These are phyloP conservation scores for Triticum turgidum DNA, from an alignment of 176 grass and related monocot species.

Conservation along the genomic window DNA sequence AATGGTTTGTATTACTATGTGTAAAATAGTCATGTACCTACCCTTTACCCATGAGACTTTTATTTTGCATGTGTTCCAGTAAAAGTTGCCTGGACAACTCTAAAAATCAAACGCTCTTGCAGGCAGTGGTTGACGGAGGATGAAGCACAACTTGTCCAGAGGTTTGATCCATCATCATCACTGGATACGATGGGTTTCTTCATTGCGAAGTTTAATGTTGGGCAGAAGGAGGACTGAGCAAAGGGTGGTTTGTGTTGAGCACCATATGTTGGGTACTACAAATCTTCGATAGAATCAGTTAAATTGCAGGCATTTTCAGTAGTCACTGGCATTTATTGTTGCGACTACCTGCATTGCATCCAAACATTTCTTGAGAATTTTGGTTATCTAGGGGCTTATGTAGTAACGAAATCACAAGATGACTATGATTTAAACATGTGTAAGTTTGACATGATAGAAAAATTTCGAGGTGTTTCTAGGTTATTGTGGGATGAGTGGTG, in stretches of 20 bases:
- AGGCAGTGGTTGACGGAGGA: slow-evolving; percentile 78
- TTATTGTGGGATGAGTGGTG: background rate
- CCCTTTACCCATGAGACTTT: background rate
- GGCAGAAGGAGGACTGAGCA: slow-evolving; percentile 41
- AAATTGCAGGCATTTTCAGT: background rate
- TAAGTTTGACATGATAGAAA: background rate
- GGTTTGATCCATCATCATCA: slow-evolving; percentile 86
- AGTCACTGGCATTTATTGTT: background rate
- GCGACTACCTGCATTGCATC: background rate
- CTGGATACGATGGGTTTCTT: slow-evolving; percentile 96
- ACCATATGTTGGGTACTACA: background rate
- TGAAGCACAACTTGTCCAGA: slow-evolving; percentile 89
- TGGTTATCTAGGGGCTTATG: background rate
- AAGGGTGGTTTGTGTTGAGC: background rate
- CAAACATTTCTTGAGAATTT: background rate
- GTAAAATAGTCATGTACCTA: background rate
- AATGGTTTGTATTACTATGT: background rate
- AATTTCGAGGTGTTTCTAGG: background rate
- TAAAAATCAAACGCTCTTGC: background rate
- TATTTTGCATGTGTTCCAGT: background rate
- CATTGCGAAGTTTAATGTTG: slow-evolving; percentile 78
- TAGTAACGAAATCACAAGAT: background rate
- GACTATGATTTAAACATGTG: slow-evolving; percentile 2
- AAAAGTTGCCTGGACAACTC: background rate
- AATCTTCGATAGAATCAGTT: background rate